Conservation (phyloP, 2,329 filamentous ascomycete species). For the Teratosphaeria destructans region DNA sequence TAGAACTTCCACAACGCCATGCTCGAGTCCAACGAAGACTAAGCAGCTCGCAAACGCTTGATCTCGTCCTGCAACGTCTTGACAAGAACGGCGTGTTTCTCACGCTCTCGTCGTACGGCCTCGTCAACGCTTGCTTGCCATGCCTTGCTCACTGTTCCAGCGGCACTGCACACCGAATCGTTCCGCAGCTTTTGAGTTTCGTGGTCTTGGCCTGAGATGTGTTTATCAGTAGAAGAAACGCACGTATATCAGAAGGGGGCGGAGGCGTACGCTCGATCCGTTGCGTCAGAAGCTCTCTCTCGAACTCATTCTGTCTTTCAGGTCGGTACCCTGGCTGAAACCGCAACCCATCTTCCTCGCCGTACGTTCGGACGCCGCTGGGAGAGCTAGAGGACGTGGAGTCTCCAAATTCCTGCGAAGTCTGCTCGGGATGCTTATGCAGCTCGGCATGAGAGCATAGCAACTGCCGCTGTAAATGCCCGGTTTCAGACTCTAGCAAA, state of each 20-base stretch:
- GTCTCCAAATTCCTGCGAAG: slow-evolving; percentile 1
- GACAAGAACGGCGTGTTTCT: slow-evolving; percentile 12
- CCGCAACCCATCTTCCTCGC: neutral
- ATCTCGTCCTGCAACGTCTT: slow-evolving; percentile 4
- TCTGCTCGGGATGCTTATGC: neutral
- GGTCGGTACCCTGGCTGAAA: neutral
- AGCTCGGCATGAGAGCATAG: slow-evolving; percentile 1
- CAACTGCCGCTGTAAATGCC: slow-evolving; percentile 1
- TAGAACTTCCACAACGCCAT: neutral
- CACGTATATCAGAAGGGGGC: neutral
- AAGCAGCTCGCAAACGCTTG: neutral
- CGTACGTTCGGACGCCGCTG: neutral
- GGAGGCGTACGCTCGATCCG: slow-evolving; percentile 6
- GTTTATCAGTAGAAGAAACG: slow-evolving; percentile 3
- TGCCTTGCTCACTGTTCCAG: slow-evolving; percentile 6
- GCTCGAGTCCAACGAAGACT: neutral
- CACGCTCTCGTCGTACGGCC: slow-evolving; percentile 14
- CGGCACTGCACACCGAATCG: slow-evolving; percentile 10
- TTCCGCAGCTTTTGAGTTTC: slow-evolving; percentile 12
- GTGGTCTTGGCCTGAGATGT: slow-evolving; percentile 8
- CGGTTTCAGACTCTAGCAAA: slow-evolving; percentile 6
- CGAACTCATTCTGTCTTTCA: neutral
- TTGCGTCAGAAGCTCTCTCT: slow-evolving; percentile 9
- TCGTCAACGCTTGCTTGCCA: slow-evolving; percentile 15
- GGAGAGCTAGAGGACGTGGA: neutral